These are phyloP conservation scores for Dendrobium nobile DNA, from an alignment of 106 monocot genomes.

Conservation along the genomic window DNA sequence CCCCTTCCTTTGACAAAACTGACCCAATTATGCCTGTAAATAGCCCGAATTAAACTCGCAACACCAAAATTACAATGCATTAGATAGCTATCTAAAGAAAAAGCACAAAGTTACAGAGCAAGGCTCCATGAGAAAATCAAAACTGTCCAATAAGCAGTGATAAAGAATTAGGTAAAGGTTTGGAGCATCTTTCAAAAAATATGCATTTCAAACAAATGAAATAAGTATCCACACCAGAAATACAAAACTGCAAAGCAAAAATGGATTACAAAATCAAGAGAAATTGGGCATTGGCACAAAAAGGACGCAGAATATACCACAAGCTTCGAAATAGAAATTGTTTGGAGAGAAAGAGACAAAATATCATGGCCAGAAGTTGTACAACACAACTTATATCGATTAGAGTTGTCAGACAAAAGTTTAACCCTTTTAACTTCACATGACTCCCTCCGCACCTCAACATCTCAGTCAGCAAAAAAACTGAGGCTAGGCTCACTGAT, in stretches of 20 bases:
- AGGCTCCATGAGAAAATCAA: constrained; percentile 2
- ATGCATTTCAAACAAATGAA: background rate
- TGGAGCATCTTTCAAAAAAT: background rate
- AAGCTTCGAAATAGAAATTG: background rate
- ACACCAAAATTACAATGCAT: background rate
- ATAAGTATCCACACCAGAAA: background rate
- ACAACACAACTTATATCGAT: background rate
- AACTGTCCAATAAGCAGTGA: background rate
- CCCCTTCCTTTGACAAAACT: constrained; percentile 32
- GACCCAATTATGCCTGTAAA: constrained; percentile 46
- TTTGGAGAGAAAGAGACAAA: background rate
- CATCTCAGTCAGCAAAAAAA: no score
- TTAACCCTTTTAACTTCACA: no score
- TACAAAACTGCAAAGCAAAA: background rate
- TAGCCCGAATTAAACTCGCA: background rate
- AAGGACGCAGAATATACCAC: background rate
- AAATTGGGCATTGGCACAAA: background rate
- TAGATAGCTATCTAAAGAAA: background rate
- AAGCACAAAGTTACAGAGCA: background rate
- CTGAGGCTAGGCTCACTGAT: no score
- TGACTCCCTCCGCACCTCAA: no score
- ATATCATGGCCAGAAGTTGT: background rate
- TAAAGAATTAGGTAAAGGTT: background rate
- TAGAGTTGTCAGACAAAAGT: background rate
- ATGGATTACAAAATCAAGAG: background rate